A percentile compares a stretch with the other conserved stretches of the same genome.
phyloP scores from a whole-genome alignment of 116 monocot species.

The Cymodocea nodosa region DNA sequence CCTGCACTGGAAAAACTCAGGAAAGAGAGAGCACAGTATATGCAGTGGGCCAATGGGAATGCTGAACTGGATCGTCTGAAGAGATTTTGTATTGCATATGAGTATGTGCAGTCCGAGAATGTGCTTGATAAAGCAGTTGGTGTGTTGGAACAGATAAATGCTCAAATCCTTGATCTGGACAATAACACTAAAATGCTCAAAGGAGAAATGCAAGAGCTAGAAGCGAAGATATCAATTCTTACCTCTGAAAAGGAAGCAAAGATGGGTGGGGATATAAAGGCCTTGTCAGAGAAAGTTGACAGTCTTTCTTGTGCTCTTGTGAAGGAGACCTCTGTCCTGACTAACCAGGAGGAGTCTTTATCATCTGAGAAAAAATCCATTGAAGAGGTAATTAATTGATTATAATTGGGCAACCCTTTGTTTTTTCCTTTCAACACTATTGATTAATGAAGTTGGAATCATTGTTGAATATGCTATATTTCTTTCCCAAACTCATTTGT shows the following conservation, averaged over 20 bases:
- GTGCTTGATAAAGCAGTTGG: constrained; percentile 35
- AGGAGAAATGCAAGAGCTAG: constrained; percentile 50
- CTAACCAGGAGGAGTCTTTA: constrained; percentile 59
- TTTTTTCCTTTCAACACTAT: neutral
- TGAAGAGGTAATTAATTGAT: constrained; percentile 38
- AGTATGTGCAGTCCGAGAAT: constrained; percentile 81
- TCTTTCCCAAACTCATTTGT: too few species aligned
- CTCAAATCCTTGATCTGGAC: constrained; percentile 58
- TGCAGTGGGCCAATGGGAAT: constrained; percentile 93
- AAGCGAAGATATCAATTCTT: constrained; percentile 39
- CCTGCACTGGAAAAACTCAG: constrained; percentile 88
- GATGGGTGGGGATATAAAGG: constrained; percentile 60
- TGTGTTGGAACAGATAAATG: constrained; percentile 38
- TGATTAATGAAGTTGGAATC: neutral
- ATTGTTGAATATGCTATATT: neutral
- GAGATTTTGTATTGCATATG: constrained; percentile 84
- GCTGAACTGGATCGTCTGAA: constrained; percentile 73
- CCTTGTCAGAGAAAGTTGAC: constrained; percentile 62
- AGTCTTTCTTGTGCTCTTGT: constrained; percentile 53
- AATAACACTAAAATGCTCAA: constrained; percentile 21
- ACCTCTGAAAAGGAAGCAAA: constrained; percentile 73
- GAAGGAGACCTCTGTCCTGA: constrained; percentile 76
- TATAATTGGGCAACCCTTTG: neutral
- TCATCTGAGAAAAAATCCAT: constrained; percentile 38
- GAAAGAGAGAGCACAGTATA: constrained; percentile 81